Evolutionary conservation across 2,329 filamentous ascomycete genomes (phyloP), one percentile per base, ranked within the genome.

Genomic region (Fusarium falciforme): DNA sequence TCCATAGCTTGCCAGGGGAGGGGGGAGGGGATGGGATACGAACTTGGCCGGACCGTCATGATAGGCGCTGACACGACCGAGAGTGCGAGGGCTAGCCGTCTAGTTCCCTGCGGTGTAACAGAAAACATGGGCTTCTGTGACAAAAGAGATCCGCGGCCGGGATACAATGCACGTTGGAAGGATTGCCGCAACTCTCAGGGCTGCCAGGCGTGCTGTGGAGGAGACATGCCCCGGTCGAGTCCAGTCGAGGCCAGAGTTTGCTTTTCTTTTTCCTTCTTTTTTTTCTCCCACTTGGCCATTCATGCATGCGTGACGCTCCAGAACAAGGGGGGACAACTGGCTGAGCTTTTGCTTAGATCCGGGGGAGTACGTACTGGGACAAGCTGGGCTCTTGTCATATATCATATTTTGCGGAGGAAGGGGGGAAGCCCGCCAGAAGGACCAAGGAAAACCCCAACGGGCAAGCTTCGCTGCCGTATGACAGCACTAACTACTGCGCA

Each of bases 111-210:
- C 75, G 42, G 63, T 77, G 75, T 67, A 76, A 76, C 75, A 72
- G 68, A 75, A 67, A 64, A 60, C 54, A 73, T 67, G 66, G 49
- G 20, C 33, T 64, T 66, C 69, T 74, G 42, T 65, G 64, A 67
- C 64, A 75, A 64, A 63, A n/a, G 54, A 76, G 76, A 77, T 77
- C 76, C 72, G 65, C 76, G 68, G 47, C 72, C 70, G 59, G 76
- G 76, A 76, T 77, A 67, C 67, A 35, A 66, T 76, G 67, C 72
- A 76, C 64, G 58, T 61, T 59, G 52, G 38, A 40, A 59, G 66
- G 55, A 61, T 67, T 66, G 38, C 55, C 65, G 64, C 61, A 74
- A 69, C 68, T 57, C 55, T 42, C 55, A 70, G 66, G 73, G 59
- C 59, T 68, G 59, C 55, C 52, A 66, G 66, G 55, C 62, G 66